A percentile compares a stretch with the other conserved stretches of the same genome.
Evolutionary conservation across 1,284 basidiomycete species (phyloP).

Genomic region (Heterobasidion annosum): DNA sequence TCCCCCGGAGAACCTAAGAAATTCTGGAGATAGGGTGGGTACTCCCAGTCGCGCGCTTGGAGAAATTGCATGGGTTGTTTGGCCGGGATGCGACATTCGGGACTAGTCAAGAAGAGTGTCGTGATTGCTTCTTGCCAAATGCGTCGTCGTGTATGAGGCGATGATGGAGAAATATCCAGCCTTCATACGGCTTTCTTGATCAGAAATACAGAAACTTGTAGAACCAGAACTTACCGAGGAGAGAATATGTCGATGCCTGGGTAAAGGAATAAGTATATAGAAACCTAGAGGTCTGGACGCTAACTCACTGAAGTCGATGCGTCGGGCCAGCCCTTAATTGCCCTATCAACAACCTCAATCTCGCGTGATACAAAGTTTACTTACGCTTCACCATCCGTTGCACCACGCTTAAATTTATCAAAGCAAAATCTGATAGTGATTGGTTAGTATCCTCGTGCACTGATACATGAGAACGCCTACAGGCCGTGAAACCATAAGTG

Average conservation of each 20-base stretch:
- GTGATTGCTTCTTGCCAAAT: conserved; percentile 82
- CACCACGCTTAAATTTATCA: conserved; percentile 42
- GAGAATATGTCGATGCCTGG: conserved; percentile 73
- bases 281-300: background rate
- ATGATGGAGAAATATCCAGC: conserved; percentile 52
- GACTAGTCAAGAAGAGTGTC: conserved; percentile 54
- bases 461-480: conserved; percentile 25
- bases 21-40: conserved; percentile 64
- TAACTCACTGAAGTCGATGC: conserved; percentile 68
- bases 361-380: conserved; percentile 13
- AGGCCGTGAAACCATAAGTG: conserved; percentile 60
- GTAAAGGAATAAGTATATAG: conserved; percentile 3
- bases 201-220: conserved; percentile 1
- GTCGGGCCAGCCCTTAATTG: conserved; percentile 41
- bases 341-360: background rate
- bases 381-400: conserved; percentile 51
- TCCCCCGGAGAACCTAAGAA: conserved; percentile 68
- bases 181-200: conserved; percentile 21
- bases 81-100: conserved; percentile 53
- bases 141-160: conserved; percentile 58
- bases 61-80: conserved; percentile 54
- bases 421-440: conserved; percentile 46
- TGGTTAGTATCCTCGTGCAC: conserved; percentile 2
- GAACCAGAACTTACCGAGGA: conserved; percentile 34
- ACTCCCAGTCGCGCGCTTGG: conserved; percentile 46